phyloP scores from a whole-genome alignment of 306 rosid genomes.

The Albizia julibrissin region DNA sequence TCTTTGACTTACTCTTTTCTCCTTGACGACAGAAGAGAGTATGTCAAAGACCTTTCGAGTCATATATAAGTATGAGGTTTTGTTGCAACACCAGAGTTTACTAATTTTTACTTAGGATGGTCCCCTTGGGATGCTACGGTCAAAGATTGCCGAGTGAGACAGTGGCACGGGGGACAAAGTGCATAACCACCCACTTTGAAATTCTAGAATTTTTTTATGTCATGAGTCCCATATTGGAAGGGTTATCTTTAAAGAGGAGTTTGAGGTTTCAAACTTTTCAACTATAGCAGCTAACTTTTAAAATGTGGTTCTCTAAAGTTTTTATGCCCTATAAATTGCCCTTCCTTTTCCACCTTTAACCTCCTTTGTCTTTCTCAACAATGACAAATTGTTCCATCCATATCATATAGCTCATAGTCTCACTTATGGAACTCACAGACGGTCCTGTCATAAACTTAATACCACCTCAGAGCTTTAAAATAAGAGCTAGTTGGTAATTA shows the following conservation, averaged over 20 bases:
- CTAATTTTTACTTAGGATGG: constrained; percentile 22
- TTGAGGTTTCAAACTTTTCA: no score
- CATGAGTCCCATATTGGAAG: no score
- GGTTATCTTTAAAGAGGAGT: neutral
- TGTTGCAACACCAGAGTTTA: constrained; percentile 6
- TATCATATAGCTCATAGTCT: neutral
- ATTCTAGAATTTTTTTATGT: constrained; percentile 21
- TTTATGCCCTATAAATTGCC: neutral
- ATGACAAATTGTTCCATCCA: neutral
- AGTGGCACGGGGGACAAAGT: neutral
- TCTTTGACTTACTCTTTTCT: no score
- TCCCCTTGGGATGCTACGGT: constrained; percentile 44
- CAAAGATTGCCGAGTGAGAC: constrained; percentile 40
- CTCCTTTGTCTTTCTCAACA: constrained; percentile 25
- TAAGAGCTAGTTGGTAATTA: no score
- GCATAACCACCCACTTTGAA: constrained; percentile 36
- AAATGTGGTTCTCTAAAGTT: no score
- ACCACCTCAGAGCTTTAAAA: no score
- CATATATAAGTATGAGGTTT: constrained; percentile 22
- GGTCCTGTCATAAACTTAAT: neutral
- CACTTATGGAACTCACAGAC: neutral
- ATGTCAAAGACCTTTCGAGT: constrained; percentile 13
- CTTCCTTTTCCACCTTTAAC: constrained; percentile 15
- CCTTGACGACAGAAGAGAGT: neutral
- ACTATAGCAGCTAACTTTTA: no score